phyloP scores from a whole-genome alignment of 371 early-diverging fungal species.

The Mortierella sp. region DNA sequence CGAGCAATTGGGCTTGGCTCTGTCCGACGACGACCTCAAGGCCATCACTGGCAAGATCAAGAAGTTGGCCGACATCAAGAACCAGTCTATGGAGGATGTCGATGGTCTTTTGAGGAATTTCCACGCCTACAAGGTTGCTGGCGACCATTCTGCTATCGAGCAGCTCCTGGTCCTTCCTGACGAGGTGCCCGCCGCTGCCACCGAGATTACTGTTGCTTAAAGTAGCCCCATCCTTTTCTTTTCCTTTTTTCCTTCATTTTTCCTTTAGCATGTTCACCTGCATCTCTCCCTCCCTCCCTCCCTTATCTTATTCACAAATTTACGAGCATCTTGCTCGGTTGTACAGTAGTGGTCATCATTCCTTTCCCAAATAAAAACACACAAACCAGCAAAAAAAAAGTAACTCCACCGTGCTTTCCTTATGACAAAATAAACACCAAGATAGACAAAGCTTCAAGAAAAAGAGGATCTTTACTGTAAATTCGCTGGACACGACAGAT shows the following conservation, averaged over 20 bases:
- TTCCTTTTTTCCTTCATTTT: background rate
- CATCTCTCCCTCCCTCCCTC: background rate
- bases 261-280: constrained; percentile 9
- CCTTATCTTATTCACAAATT: background rate
- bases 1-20: constrained; percentile 85
- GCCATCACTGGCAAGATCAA: constrained; percentile 94
- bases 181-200: constrained; percentile 12
- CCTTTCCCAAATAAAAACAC: background rate
- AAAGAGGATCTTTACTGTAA: background rate
- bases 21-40: constrained; percentile 94
- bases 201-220: constrained; percentile 29
- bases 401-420: too few species aligned
- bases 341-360: background rate
- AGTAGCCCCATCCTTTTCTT: background rate
- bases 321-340: background rate
- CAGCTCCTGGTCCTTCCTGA: constrained; percentile 47
- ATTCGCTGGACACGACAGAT: background rate
- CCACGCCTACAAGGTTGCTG: constrained; percentile 67
- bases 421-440: background rate
- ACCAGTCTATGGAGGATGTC: constrained; percentile 91
- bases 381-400: background rate
- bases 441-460: background rate
- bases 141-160: constrained; percentile 58
- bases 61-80: constrained; percentile 92
- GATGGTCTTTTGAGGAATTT: constrained; percentile 76